A percentile compares a stretch with the other conserved stretches of the same genome.
Conservation (phyloP, 202 grass and related monocot genomes). For the Musa balbisiana region DNA sequence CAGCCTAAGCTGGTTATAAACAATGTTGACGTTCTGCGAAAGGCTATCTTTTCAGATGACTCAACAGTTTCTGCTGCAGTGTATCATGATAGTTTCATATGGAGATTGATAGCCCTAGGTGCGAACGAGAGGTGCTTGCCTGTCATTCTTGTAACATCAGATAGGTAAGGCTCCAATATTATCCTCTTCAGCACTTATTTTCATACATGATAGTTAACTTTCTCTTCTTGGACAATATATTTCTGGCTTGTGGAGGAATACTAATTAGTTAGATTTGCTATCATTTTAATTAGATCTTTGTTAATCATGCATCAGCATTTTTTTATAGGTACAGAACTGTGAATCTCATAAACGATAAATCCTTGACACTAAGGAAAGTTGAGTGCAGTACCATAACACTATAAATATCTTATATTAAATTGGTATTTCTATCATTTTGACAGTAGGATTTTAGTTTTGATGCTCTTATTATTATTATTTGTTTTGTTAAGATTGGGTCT, state of each 20-base stretch:
- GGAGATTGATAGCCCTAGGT: constrained; percentile 77
- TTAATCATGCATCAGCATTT: too few species aligned
- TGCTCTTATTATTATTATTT: too few species aligned
- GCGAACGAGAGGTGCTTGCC: constrained; percentile 76
- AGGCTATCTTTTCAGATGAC: constrained; percentile 46
- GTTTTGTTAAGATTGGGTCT: too few species aligned
- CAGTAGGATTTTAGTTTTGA: too few species aligned
- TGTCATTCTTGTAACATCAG: constrained; percentile 72
- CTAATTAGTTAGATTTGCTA: not conserved
- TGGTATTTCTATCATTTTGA: too few species aligned
- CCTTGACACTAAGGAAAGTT: too few species aligned
- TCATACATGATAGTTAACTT: not conserved
- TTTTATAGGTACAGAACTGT: too few species aligned
- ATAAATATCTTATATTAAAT: too few species aligned
- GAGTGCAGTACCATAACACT: too few species aligned
- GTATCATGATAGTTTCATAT: constrained; percentile 92
- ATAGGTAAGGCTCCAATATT: constrained; percentile 42
- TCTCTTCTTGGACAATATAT: not conserved
- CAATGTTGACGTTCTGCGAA: constrained; percentile 77
- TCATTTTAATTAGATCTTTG: too few species aligned
- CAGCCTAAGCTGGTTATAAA: constrained; percentile 91
- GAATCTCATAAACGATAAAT: too few species aligned
- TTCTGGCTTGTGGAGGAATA: not conserved
- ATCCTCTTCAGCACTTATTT: not conserved
- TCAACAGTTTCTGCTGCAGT: constrained; percentile 55